phyloP scores from a whole-genome alignment of 2,329 filamentous ascomycete species.

The Colletotrichum truncatum region DNA sequence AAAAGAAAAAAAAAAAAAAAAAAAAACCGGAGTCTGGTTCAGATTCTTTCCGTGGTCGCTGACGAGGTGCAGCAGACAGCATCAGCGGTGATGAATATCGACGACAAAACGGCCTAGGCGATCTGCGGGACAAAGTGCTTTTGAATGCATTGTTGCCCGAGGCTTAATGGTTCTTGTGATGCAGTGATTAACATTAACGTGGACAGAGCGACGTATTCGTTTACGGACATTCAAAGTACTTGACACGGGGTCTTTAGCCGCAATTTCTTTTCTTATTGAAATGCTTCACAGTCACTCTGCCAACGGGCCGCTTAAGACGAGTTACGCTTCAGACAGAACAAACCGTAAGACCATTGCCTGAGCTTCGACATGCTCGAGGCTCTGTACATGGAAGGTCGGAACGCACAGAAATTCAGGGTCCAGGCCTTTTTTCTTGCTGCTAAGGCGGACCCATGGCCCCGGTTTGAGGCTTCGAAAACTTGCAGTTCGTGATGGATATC shows the following conservation, averaged over 20 bases:
- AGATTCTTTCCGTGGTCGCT: constrained; percentile 30
- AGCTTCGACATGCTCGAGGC: background rate
- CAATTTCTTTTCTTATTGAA: too few species aligned
- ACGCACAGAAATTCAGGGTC: constrained; percentile 12
- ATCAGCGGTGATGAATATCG: constrained; percentile 21
- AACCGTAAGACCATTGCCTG: background rate
- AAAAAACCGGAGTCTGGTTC: constrained; percentile 24
- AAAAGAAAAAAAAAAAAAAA: too few species aligned
- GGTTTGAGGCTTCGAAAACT: constrained; percentile 25
- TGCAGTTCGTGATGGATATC: constrained; percentile 21
- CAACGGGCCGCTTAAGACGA: background rate
- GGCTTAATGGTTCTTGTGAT: background rate
- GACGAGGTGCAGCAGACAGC: constrained; percentile 21
- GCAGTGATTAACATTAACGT: background rate
- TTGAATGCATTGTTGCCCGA: constrained; percentile 2
- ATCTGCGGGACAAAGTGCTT: constrained; percentile 4
- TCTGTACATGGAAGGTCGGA: background rate
- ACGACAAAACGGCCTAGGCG: background rate
- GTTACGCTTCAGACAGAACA: background rate
- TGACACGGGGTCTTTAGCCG: too few species aligned
- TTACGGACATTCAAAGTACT: too few species aligned
- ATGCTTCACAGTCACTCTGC: background rate
- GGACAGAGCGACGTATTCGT: too few species aligned
- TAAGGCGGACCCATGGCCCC: constrained; percentile 9
- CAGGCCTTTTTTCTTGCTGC: constrained; percentile 19